phyloP scores from a whole-genome alignment of 2,329 filamentous ascomycete species.

The Diaporthe humulicola region DNA sequence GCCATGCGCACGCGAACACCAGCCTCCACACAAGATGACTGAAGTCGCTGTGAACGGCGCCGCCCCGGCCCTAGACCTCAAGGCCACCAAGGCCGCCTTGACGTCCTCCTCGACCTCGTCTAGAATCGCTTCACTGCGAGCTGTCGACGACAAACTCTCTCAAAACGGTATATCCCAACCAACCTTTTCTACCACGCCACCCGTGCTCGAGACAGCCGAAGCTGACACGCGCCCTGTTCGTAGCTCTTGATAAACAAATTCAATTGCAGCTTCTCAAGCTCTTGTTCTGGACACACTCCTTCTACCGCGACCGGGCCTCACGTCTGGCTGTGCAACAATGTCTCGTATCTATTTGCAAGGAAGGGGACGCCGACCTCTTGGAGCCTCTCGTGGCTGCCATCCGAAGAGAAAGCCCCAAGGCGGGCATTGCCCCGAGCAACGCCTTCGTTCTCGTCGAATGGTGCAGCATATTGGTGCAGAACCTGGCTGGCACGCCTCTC shows the following conservation, averaged over 20 bases:
- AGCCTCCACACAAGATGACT: constrained; percentile 59
- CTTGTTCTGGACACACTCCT: constrained; percentile 88
- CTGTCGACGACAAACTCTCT: constrained; percentile 68
- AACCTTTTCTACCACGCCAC: constrained; percentile 21
- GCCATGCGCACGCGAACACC: constrained; percentile 55
- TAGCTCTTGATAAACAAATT: constrained; percentile 63
- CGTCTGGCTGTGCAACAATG: constrained; percentile 87
- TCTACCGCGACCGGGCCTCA: constrained; percentile 88
- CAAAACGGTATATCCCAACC: constrained; percentile 62
- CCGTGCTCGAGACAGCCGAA: constrained; percentile 12
- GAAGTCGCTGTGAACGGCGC: constrained; percentile 60
- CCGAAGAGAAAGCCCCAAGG: constrained; percentile 80
- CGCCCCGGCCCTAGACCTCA: constrained; percentile 62
- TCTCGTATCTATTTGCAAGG: constrained; percentile 73
- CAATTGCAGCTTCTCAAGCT: constrained; percentile 73
- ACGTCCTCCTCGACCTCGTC: constrained; percentile 72
- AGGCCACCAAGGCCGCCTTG: constrained; percentile 63
- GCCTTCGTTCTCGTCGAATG: constrained; percentile 93
- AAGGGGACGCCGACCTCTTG: constrained; percentile 69
- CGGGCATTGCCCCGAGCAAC: constrained; percentile 81
- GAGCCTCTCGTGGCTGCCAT: constrained; percentile 76
- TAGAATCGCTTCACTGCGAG: constrained; percentile 67
- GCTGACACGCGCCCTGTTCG: constrained; percentile 37
- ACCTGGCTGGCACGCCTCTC: constrained; percentile 70
- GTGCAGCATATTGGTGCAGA: constrained; percentile 84